These are phyloP conservation scores for Plantago elongata DNA, from an alignment of 257 asterid genomes.

Conservation along the genomic window DNA sequence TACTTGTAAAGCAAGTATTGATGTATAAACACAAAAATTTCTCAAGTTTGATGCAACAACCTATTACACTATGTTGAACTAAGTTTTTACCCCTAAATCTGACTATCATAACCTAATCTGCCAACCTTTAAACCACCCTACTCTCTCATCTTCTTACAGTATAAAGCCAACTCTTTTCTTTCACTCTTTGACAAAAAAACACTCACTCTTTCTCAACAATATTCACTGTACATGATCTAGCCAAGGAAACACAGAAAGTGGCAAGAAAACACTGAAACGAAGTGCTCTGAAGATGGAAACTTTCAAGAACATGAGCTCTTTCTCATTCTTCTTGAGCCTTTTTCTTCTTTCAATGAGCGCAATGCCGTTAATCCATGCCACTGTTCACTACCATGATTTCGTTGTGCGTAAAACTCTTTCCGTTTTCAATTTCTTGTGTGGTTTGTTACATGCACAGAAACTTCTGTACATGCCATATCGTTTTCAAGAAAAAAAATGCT, in stretches of 20 bases:
- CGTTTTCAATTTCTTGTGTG: background rate
- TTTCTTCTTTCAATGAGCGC: constrained; percentile 39
- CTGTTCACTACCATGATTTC: constrained; percentile 57
- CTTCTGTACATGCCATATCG: background rate
- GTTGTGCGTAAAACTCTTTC: constrained; percentile 37
- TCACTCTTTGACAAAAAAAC: constrained; percentile 35
- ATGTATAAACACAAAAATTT: background rate
- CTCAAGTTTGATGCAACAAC: constrained; percentile 59
- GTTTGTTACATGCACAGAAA: background rate
- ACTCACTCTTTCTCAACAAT: background rate
- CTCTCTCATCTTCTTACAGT: constrained; percentile 31
- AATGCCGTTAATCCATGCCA: constrained; percentile 39
- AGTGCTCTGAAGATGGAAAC: constrained; percentile 23
- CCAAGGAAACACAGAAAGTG: background rate
- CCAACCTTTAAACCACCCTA: constrained; percentile 54
- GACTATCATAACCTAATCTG: constrained; percentile 60
- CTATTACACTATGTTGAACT: constrained; percentile 35
- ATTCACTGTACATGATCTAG: constrained; percentile 16
- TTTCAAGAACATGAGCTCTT: constrained; percentile 16
- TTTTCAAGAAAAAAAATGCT: too few species aligned
- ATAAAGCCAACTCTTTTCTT: constrained; percentile 36
- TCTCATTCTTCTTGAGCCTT: constrained; percentile 27
- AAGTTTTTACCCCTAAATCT: constrained; percentile 29
- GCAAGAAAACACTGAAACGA: background rate
- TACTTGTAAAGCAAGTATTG: constrained; percentile 40